Percentiles rank a stretch among this genome's conserved stretches.
These are phyloP conservation scores for Lodderomyces margitis DNA, from an alignment of 1,139 yeast genomes.

Conservation along the genomic window DNA sequence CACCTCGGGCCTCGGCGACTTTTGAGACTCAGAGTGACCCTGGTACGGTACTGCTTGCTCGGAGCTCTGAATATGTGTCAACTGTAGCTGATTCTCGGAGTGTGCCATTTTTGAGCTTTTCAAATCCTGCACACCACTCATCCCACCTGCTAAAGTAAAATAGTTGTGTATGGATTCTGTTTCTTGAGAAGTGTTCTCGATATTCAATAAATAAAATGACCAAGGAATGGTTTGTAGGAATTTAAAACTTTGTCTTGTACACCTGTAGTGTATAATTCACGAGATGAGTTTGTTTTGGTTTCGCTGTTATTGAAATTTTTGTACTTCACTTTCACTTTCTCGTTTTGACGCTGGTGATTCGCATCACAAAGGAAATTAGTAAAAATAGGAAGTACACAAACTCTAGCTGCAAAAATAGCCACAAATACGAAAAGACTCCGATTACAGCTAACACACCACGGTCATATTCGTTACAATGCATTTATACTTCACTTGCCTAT, in stretches of 20 bases:
- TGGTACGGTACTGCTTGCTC: slow-evolving; percentile 1
- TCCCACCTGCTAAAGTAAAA: not conserved
- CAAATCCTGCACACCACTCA: slow-evolving; percentile 1
- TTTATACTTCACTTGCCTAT: no score
- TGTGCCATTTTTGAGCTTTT: not conserved
- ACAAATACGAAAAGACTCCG: no score
- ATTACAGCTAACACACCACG: no score
- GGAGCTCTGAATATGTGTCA: not conserved
- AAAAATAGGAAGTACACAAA: not conserved
- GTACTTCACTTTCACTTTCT: not conserved
- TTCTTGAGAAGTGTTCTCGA: no score
- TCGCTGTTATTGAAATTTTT: not conserved
- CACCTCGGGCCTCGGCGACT: slow-evolving; percentile 23
- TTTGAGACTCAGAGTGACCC: not conserved
- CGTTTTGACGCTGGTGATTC: not conserved
- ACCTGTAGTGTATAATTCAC: not conserved
- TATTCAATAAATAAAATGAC: no score
- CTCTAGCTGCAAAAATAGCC: not conserved
- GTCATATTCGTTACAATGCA: no score
- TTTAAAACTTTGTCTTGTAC: not conserved
- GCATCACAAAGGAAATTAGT: not conserved
- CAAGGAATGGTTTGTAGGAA: not conserved
- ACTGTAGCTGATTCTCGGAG: slow-evolving; percentile 1
- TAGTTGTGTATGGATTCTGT: not conserved
- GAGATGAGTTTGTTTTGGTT: slow-evolving; percentile 2